Conservation (phyloP, 2,329 filamentous ascomycete species). For the Capronia epimyces region DNA sequence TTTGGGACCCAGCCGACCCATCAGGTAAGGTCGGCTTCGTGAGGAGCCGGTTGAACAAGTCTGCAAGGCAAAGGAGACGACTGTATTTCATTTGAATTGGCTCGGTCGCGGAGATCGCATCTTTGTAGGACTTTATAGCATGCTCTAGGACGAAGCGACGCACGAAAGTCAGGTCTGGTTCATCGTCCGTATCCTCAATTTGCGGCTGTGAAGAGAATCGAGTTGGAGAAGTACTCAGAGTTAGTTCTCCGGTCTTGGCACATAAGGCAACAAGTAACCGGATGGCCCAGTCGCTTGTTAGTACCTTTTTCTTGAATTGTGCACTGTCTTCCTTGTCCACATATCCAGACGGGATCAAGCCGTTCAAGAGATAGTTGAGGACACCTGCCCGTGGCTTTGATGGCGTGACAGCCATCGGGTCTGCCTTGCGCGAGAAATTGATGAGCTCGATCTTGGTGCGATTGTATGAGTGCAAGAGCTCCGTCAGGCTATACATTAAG, state of each 20-base stretch:
- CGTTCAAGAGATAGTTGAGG: slow-evolving; percentile 86
- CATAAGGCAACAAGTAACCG: slow-evolving; percentile 81
- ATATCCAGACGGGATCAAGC: slow-evolving; percentile 62
- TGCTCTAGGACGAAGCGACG: slow-evolving; percentile 94
- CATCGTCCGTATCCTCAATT: slow-evolving; percentile 60
- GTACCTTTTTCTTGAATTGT: slow-evolving; percentile 72
- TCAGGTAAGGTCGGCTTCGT: slow-evolving; percentile 67
- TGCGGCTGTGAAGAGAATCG: slow-evolving; percentile 42
- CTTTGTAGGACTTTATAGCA: slow-evolving; percentile 83
- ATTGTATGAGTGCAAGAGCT: slow-evolving; percentile 87
- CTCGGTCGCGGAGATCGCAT: slow-evolving; percentile 73
- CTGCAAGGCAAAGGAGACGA: slow-evolving; percentile 77
- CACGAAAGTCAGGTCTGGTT: slow-evolving; percentile 81
- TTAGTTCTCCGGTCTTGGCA: slow-evolving; percentile 75
- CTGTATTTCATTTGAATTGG: slow-evolving; percentile 80
- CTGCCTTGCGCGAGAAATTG: slow-evolving; percentile 92
- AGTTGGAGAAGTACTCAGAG: slow-evolving; percentile 33
- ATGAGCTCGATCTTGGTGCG: slow-evolving; percentile 97
- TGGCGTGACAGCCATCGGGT: slow-evolving; percentile 75
- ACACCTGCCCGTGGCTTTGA: slow-evolving; percentile 91
- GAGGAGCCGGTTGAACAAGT: slow-evolving; percentile 89
- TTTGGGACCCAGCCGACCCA: slow-evolving; percentile 35
- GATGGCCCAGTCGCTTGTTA: slow-evolving; percentile 80
- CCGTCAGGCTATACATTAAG: slow-evolving; percentile 82
- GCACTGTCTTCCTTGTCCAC: slow-evolving; percentile 62